Percentiles rank a stretch among this genome's conserved stretches.
Conservation (phyloP, 306 rosid genomes). For the Pterocarpus santalinus region DNA sequence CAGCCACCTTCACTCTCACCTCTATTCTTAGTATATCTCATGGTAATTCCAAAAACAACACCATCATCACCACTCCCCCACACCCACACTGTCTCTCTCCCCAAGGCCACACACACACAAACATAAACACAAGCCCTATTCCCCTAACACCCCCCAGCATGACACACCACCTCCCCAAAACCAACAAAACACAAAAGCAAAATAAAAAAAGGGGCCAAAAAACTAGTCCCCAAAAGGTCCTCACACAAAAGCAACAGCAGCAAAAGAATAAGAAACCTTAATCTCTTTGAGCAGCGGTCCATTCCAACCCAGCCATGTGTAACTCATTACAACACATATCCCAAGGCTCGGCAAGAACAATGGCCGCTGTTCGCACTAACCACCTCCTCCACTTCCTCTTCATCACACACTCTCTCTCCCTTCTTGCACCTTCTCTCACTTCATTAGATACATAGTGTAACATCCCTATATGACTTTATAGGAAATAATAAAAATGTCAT, state of each 20-base stretch:
- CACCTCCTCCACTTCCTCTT: constrained; percentile 11
- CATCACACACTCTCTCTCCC: not conserved
- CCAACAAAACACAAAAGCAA: not conserved
- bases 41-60: constrained; percentile 8
- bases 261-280: not conserved
- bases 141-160: not conserved
- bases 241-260: not conserved
- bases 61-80: not conserved
- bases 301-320: not conserved
- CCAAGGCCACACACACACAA: not conserved
- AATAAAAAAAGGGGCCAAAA: not conserved
- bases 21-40: constrained; percentile 1
- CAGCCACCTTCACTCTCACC: not conserved
- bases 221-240: not conserved
- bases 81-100: not conserved
- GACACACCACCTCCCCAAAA: no score
- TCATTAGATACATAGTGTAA: constrained; percentile 39
- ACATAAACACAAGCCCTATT: not conserved
- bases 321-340: not conserved
- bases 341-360: constrained; percentile 34
- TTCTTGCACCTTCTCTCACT: constrained; percentile 12
- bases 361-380: constrained; percentile 74
- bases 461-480: no score
- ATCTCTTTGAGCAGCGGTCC: not conserved
- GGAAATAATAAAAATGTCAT: no score